These are phyloP conservation scores for Daldinia decipiens DNA, from an alignment of 495 filamentous ascomycete species.

Conservation along the genomic window DNA sequence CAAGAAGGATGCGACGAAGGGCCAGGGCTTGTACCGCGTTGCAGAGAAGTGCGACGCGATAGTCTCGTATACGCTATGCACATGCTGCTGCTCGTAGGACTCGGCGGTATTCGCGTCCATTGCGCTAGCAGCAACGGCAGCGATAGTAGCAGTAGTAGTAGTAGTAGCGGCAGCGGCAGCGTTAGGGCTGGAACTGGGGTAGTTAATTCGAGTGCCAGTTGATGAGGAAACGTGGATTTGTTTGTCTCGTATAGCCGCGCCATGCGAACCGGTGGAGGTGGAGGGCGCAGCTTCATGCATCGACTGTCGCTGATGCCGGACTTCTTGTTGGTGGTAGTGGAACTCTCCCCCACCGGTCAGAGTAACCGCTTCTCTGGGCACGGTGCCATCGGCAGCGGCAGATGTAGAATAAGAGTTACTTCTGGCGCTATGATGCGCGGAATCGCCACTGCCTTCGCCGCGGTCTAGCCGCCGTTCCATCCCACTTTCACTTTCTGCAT, in stretches of 20 bases:
- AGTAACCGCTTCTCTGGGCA: slow-evolving; percentile 32
- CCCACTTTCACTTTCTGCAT: slow-evolving; percentile 27
- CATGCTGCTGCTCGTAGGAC: slow-evolving; percentile 83
- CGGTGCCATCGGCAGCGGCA: slow-evolving; percentile 6
- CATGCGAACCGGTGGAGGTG: slow-evolving; percentile 36
- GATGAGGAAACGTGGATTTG: slow-evolving; percentile 16
- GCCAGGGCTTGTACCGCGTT: slow-evolving; percentile 98
- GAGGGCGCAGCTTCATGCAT: slow-evolving; percentile 8
- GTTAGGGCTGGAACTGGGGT: slow-evolving; percentile 8
- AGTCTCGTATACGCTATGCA: slow-evolving; percentile 92
- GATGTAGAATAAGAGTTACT: not conserved
- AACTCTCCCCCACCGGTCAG: slow-evolving; percentile 8
- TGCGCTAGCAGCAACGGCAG: slow-evolving; percentile 4
- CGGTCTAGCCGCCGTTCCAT: slow-evolving; percentile 31
- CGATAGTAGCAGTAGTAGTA: slow-evolving; percentile 1
- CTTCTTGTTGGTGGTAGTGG: slow-evolving; percentile 15
- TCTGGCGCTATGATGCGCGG: slow-evolving; percentile 8
- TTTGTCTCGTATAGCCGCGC: slow-evolving; percentile 20
- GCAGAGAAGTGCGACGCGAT: slow-evolving; percentile 96
- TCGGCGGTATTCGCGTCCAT: slow-evolving; percentile 44
- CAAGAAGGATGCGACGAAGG: slow-evolving; percentile 86
- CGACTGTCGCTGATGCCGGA: not conserved
- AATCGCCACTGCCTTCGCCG: slow-evolving; percentile 7
- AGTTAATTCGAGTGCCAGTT: not conserved
- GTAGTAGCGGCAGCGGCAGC: not conserved